These are phyloP conservation scores for Centaurea solstitialis DNA, from an alignment of 129 eudicot genomes.

Conservation along the genomic window DNA sequence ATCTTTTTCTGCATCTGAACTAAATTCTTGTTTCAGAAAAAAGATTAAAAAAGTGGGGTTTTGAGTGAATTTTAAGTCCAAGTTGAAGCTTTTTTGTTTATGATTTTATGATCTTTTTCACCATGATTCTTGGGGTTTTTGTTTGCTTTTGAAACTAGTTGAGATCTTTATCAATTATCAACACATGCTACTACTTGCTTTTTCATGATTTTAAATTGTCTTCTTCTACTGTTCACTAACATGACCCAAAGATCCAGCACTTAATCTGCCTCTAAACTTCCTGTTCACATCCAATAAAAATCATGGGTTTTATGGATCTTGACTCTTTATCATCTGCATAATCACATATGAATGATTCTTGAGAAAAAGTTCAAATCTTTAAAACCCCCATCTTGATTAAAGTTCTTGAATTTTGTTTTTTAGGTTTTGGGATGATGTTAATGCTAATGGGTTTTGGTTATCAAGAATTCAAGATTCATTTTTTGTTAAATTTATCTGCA, in stretches of 20 bases:
- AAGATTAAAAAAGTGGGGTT: neutral
- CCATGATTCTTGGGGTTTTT: constrained; percentile 6
- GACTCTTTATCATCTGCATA: neutral
- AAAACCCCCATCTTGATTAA: constrained; percentile 22
- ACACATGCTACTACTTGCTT: neutral
- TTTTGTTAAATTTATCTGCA: constrained; percentile 1
- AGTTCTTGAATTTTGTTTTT: constrained; percentile 13
- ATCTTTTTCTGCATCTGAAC: neutral
- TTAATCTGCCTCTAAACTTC: constrained; percentile 16
- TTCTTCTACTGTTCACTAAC: constrained; percentile 36
- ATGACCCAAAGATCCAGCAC: constrained; percentile 30
- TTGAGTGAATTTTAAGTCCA: constrained; percentile 7
- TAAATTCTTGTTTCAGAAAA: neutral
- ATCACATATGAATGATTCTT: neutral
- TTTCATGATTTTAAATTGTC: neutral
- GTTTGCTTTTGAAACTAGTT: neutral
- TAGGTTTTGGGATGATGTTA: constrained; percentile 8
- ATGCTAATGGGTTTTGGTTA: constrained; percentile 22
- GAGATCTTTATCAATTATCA: constrained; percentile 23
- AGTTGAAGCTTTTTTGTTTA: constrained; percentile 20
- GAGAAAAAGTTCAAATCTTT: neutral
- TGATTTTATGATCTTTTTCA: constrained; percentile 34
- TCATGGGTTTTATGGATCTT: neutral
- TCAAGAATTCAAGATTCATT: constrained; percentile 15
- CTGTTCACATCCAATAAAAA: constrained; percentile 8